Conservation (phyloP, 805 yeast species). For the Saccharomycopsis sp. region DNA sequence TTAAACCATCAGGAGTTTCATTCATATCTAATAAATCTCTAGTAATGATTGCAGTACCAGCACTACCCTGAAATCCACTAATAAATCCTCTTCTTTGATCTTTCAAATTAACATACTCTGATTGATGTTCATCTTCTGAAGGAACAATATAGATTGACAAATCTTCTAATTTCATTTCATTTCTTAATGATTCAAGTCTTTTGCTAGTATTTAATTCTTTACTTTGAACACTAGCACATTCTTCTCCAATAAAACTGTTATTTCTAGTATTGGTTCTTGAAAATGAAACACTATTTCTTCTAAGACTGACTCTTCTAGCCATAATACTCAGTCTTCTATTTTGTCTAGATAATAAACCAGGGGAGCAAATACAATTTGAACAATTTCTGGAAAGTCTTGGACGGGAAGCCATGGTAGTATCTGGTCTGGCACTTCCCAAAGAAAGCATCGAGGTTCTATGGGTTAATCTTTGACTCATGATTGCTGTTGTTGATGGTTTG, state of each 20-base stretch:
- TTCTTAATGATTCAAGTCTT: constrained; percentile 51
- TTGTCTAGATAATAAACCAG: constrained; percentile 64
- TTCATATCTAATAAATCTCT: constrained; percentile 31
- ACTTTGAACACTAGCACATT: background rate
- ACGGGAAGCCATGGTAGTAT: background rate
- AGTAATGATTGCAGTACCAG: constrained; percentile 85
- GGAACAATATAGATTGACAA: constrained; percentile 71
- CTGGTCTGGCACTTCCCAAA: constrained; percentile 4
- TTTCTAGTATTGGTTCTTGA: constrained; percentile 6
- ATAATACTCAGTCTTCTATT: constrained; percentile 48
- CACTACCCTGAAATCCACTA: constrained; percentile 86
- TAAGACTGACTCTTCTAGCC: constrained; percentile 28
- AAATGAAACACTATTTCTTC: background rate
- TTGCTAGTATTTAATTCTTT: constrained; percentile 46
- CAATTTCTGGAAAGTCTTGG: constrained; percentile 39
- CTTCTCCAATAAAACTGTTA: constrained; percentile 14
- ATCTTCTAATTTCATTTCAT: constrained; percentile 49
- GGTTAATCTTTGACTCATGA: constrained; percentile 11
- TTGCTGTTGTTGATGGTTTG: background rate
- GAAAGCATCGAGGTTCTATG: constrained; percentile 19
- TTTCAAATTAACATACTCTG: constrained; percentile 74
- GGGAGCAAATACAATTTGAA: constrained; percentile 74
- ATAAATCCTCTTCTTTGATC: constrained; percentile 80
- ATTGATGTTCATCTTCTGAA: constrained; percentile 88
- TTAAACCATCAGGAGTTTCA: constrained; percentile 44